phyloP scores from a whole-genome alignment of 805 yeast genomes.

The Candida lessepsii region DNA sequence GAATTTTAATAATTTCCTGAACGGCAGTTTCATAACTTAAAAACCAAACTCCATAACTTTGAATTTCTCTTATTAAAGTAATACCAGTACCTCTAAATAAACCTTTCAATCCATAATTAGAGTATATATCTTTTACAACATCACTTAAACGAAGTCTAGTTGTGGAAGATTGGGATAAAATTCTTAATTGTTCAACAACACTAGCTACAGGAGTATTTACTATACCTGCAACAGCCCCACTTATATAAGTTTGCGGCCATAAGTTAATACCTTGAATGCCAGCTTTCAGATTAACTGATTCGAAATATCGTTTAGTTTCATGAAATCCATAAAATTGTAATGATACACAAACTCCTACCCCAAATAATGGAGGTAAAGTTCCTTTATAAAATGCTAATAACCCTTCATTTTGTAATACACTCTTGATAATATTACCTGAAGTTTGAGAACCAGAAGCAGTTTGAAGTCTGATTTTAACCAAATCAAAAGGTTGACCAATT shows the following conservation, averaged over 20 bases:
- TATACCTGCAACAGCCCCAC: conserved; percentile 66
- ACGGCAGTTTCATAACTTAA: conserved; percentile 60
- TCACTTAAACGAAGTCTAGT: conserved; percentile 20
- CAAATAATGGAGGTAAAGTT: conserved; percentile 43
- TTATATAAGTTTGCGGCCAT: conserved; percentile 56
- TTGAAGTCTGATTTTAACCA: conserved; percentile 43
- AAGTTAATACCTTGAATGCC: conserved; percentile 37
- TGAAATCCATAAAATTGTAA: conserved; percentile 71
- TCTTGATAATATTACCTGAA: conserved; percentile 31
- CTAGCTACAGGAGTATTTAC: conserved; percentile 63
- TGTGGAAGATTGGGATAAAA: conserved; percentile 50
- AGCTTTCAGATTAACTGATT: conserved; percentile 24
- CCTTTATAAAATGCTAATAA: conserved; percentile 45
- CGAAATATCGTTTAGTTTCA: conserved; percentile 60
- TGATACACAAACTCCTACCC: conserved; percentile 62
- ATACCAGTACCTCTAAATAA: conserved; percentile 54
- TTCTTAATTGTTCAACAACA: conserved; percentile 67
- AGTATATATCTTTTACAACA: conserved; percentile 44
- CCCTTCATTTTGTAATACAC: conserved; percentile 42
- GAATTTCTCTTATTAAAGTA: conserved; percentile 59
- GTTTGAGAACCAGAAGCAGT: conserved; percentile 31
- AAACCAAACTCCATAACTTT: conserved; percentile 77
- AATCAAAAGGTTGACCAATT: conserved; percentile 48
- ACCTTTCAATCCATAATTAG: conserved; percentile 47
- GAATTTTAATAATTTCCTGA: conserved; percentile 30